Evolutionary conservation across 73 alveolate genomes (phyloP), one percentile per base, ranked within the genome.

Genomic region (Stentor coeruleus): DNA sequence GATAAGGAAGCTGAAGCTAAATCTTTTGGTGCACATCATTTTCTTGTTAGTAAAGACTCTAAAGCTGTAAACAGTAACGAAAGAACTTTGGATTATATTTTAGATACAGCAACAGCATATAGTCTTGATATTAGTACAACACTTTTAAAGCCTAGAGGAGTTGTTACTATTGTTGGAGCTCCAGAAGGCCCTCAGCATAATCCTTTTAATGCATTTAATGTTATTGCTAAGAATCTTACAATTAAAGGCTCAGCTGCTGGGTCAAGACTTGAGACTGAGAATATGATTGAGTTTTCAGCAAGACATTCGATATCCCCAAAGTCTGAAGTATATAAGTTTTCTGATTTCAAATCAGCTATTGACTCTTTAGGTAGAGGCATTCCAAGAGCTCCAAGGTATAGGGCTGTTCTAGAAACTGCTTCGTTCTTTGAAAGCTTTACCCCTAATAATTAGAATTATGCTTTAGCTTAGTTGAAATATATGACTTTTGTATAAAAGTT

Each of bases 21-120:
- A 85, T 76, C 84, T 36, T 89, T 88, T 76, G 97, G 97, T 3
- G 97, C 97, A 11, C 88, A 80, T 74, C 90, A 89, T 55, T 91
- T 91, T 39, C 73, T 91, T 31, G 81, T 84, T 3, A 59, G 84
- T 15, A 81, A 87, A 30, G 83, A 91, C 28, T 66, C 77, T 72
- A 89, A 77, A 14, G 82, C 85, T 30, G 74, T 91, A 86, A 88
- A 82, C 60, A 89, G 84, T 35, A 82, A 31, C 0, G 35, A 3
- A 2, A 87, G 92, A 57, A 81, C 58, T 77, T 91, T 86, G 42
- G 97, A 89, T 81, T 59, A 83, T 35, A 59, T 91, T 26, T 39
- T 91, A 20, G 74, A 82, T 77, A 85, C 95, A 33, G 84, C 93
- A 4, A 86, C 86, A 58, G 73, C 76, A 14, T 35, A 39, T 38